Conservation (phyloP, 495 filamentous ascomycete genomes). For the Penicillium paxilli region DNA sequence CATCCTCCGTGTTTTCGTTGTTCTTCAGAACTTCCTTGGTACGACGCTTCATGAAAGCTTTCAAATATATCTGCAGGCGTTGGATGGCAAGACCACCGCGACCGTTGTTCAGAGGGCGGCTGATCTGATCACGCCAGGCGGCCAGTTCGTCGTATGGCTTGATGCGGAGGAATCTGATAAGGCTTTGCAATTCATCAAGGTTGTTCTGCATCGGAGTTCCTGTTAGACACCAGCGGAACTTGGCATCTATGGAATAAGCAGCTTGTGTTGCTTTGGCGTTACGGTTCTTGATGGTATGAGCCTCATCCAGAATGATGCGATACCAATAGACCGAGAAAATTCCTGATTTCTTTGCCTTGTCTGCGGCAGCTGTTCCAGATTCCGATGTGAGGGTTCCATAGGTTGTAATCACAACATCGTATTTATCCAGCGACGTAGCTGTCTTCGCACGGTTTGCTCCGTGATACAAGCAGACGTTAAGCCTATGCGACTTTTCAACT, state of each 20-base stretch:
- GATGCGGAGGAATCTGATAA: slow-evolving; percentile 92
- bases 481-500: slow-evolving; percentile 62
- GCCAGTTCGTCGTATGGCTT: slow-evolving; percentile 80
- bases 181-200: slow-evolving; percentile 90
- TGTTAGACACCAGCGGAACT: slow-evolving; percentile 93
- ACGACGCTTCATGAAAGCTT: slow-evolving; percentile 92
- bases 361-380: slow-evolving; percentile 58
- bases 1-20: slow-evolving; percentile 72
- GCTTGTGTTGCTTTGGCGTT: slow-evolving; percentile 93
- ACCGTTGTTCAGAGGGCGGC: slow-evolving; percentile 78
- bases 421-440: slow-evolving; percentile 68
- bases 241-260: slow-evolving; percentile 72
- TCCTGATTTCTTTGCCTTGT: slow-evolving; percentile 66
- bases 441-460: slow-evolving; percentile 81
- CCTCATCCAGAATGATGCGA: slow-evolving; percentile 92
- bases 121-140: slow-evolving; percentile 88
- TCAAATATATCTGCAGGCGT: slow-evolving; percentile 78
- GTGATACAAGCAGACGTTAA: slow-evolving; percentile 87
- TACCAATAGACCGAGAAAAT: slow-evolving; percentile 94
- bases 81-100: slow-evolving; percentile 86
- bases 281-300: slow-evolving; percentile 96
- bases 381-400: slow-evolving; percentile 95
- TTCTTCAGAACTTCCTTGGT: slow-evolving; percentile 93
- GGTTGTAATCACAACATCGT: slow-evolving; percentile 96
- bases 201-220: slow-evolving; percentile 98